Base-by-base conservation (phyloP, 164 flowering plant species). In the Tetrastigma voinierianum region DNA sequence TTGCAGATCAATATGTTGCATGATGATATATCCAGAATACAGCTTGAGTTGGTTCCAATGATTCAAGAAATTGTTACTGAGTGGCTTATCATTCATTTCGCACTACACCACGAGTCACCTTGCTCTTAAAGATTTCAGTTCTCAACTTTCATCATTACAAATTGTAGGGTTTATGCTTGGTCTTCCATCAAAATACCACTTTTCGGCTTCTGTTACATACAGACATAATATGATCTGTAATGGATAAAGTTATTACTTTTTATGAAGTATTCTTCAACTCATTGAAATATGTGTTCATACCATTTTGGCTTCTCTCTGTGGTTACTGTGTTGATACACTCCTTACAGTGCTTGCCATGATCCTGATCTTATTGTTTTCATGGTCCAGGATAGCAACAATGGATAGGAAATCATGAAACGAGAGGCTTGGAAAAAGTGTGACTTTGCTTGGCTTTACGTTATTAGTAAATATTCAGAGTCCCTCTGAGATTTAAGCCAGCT, bases 71-170 rank as follows among this genome's bases (percentile, higher is more conserved):
- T 77, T 75, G 67, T 89, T 19, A 71, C 68, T 16, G 97, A 90
- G 70, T 95, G 98, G 97, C 82, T 84, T 70, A 75, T 90, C 54
- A 77, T 92, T 51, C 80, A 84, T 74, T 89, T 84, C 76, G 77
- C 66, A 82, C 83, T 62, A 89, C 90, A 51, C 87, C 96, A 32
- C 19, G 89, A 84, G 72, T 74, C 86, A 57, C 85, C 81, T n/a
- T 43, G 55, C 83, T n/a, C 52, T 79, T 66, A 94, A 92, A 77
- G 97, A 95, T 82, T 95, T 95, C 72, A 95, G 89, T 69, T 76
- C 82, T 66, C 95, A 77, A 72, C 91, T 95, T 59, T 91, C 98
- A 67, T 83, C 90, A n/a, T 76, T 95, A 80, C 88, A 82, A 58
- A 86, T 95, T 66, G 98, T 96, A 88, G 70, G 52, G 88, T 56